Evolutionary conservation across 75 land plant genomes (phyloP), one percentile per base, ranked within the genome.

Genomic region (Gnetum montanum): DNA sequence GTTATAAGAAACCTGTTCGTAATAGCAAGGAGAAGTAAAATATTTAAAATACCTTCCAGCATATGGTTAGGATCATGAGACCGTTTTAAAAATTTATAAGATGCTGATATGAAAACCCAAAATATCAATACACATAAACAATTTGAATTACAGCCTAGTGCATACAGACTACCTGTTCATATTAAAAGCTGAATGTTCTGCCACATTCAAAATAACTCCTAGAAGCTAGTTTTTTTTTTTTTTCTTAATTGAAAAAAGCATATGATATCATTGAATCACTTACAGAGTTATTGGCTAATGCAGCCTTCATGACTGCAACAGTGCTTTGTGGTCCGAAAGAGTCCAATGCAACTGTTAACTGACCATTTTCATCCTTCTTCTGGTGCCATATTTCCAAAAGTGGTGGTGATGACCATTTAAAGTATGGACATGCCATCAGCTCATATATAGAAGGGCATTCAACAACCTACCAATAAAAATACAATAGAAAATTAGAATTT

Each of bases 401-500:
- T 33, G 99, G 97, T 50, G 43, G 49, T 43, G 65, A 59, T 37
- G 74, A 37, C 99, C 99, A 95, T 0, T 71, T 26, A 50, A 80
- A 90, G 55, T 83, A 58, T 7, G 74, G 83, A 47, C 64, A 68
- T 4, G 74, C 85, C 97, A 95, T 90, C 62, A 95, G 50, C 65
- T 95, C 97, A 60, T 95, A 95, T 34, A 95, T 67, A 11, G 97
- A 90, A 26, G 99, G 99, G 53, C 99, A 95, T 66, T 95, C 99
- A 60, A 95, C 79, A 54, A 95, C 61, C 98, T 93, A 89, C 64
- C 62, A 54, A n/a, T 8, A 56, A 54, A 22, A 33, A n/a, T n/a
- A 25, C 26, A 62, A 25, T 25, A 25, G 4, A 35, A 24, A 62
- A 27, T 27, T 37, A 57, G 64, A n/a, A n/a, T n/a, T n/a, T n/a